Base-by-base conservation (phyloP, 78 protist species). In the Pigoraptor vietnamica region DNA sequence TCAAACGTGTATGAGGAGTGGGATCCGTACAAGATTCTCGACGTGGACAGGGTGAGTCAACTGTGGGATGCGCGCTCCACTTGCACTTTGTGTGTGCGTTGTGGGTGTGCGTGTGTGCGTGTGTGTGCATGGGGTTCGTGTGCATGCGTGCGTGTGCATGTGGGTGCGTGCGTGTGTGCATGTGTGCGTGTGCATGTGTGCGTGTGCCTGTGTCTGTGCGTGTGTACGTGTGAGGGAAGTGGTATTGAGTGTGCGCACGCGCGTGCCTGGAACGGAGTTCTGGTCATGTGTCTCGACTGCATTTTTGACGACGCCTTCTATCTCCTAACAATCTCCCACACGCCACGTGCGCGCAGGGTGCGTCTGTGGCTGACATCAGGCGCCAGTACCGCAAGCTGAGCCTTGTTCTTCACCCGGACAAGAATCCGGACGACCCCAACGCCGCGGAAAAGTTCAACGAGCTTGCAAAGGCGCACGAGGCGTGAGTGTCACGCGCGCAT, bases 391-490 rank as follows among this genome's bases (percentile, higher is more conserved):
- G 90, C 14, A 9, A 89, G 79, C 90, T 89, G 35, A 33, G 40
- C 23, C 79, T 6, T 1, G 33, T 1, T 10, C 23, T 40, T 2
- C 90, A 89, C 24, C 90, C 90, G 2, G 90, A 89, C 38, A 24
- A 37, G 40, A 89, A 89, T 55, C 40, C 10, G 14, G 37, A 39
- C 37, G 90, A 89, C 21, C 90, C 90, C 19, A 93, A 84, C 35
- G 93, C 93, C 25, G 87, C 79, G 24, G 94, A 91, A 0, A 79
- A 29, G 38, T 95, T 83, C 83, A 90, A 86, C 83, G 83, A 33
- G 36, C 36, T 95, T 34, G 39, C 95, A 67, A 95, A 95, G 55
- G 96, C 96, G 1, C 93, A 95, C 39, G 88, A 86, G 81, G 82
- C 94, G 39, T 86, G 88, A 35, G 93, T 94, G 2, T 9, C 23